phyloP scores from a whole-genome alignment of 495 filamentous ascomycete species.

The Penicillium longicatenatum region DNA sequence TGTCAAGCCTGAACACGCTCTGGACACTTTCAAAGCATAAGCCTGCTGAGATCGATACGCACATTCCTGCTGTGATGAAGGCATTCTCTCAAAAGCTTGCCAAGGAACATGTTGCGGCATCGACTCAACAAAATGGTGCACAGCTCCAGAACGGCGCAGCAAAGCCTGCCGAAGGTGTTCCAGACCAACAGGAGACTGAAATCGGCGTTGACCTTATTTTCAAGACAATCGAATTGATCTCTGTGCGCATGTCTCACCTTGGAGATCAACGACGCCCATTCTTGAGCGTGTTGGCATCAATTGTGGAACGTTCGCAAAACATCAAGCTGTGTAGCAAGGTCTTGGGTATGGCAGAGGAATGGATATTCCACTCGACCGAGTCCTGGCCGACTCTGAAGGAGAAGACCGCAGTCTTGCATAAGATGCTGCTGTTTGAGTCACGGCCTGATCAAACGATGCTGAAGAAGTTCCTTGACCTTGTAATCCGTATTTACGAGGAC shows the following conservation, averaged over 20 bases:
- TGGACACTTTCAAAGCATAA: constrained; percentile 86
- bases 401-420: constrained; percentile 93
- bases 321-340: constrained; percentile 86
- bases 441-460: constrained; percentile 79
- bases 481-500: constrained; percentile 97
- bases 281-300: constrained; percentile 87
- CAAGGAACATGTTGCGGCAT: constrained; percentile 86
- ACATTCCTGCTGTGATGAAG: constrained; percentile 88
- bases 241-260: constrained; percentile 89
- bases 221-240: constrained; percentile 90
- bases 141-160: constrained; percentile 33
- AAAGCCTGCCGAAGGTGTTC: constrained; percentile 55
- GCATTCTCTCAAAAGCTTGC: constrained; percentile 89
- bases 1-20: constrained; percentile 85
- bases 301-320: constrained; percentile 92
- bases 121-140: constrained; percentile 48
- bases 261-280: constrained; percentile 90
- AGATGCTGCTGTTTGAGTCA: constrained; percentile 95
- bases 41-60: constrained; percentile 82
- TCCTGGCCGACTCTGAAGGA: constrained; percentile 96
- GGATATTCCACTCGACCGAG: constrained; percentile 92
- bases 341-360: constrained; percentile 87
- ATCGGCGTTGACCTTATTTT: constrained; percentile 85
- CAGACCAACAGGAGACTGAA: constrained; percentile 76
- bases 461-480: constrained; percentile 89